phyloP scores from a whole-genome alignment of 352 stramenopile species.

The Plasmopara muralis region DNA sequence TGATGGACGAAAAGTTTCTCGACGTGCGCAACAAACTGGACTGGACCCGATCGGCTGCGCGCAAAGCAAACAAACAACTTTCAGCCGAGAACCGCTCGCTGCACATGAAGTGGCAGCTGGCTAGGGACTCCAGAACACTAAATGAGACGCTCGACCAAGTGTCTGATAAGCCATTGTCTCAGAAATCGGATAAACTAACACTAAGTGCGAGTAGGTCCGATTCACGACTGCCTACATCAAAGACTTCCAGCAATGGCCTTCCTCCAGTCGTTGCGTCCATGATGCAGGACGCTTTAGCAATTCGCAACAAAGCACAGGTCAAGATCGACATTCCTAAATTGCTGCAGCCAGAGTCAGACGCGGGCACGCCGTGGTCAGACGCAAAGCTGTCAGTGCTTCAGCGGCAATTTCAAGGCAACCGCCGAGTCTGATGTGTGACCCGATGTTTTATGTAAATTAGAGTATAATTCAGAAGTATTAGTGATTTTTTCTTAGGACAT shows the following conservation, averaged over 20 bases:
- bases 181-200: slow-evolving; percentile 29
- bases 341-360: slow-evolving; percentile 52
- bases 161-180: slow-evolving; percentile 13
- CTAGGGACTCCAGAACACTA: slow-evolving; percentile 46
- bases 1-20: slow-evolving; percentile 98
- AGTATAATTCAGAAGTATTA: too few species aligned
- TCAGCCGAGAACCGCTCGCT: slow-evolving; percentile 49
- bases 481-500: too few species aligned
- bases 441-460: too few species aligned
- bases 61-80: slow-evolving; percentile 79
- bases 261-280: slow-evolving; percentile 17
- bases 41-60: slow-evolving; percentile 84
- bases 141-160: slow-evolving; percentile 44
- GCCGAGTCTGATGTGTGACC: not conserved
- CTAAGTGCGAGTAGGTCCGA: slow-evolving; percentile 51
- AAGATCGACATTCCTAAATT: slow-evolving; percentile 75
- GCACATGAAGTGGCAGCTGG: slow-evolving; percentile 73
- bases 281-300: slow-evolving; percentile 25
- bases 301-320: slow-evolving; percentile 25
- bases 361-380: slow-evolving; percentile 65
- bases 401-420: slow-evolving; percentile 16
- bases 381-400: slow-evolving; percentile 48
- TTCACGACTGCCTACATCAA: slow-evolving; percentile 25
- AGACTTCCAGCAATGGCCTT: slow-evolving; percentile 26
- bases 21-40: slow-evolving; percentile 95